Percentiles rank a stretch among this genome's conserved stretches.
These are phyloP conservation scores for Pyrus pyrifolia DNA, from an alignment of 306 rosid genomes.

Conservation along the genomic window DNA sequence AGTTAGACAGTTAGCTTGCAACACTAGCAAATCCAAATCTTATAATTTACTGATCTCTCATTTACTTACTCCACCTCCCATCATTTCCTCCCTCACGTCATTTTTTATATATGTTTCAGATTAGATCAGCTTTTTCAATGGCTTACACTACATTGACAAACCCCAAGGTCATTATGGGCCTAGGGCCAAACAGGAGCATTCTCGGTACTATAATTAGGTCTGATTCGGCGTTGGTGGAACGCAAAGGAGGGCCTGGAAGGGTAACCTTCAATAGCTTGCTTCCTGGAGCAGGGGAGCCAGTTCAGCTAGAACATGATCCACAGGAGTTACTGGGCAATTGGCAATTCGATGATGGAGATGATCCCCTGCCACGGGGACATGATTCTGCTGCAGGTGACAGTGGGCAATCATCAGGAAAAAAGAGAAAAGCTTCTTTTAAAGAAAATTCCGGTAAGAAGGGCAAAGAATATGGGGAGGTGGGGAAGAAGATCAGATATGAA, in stretches of 20 bases:
- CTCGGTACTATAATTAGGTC: constrained; percentile 96
- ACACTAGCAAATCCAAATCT: not conserved
- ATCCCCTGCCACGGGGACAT: constrained; percentile 63
- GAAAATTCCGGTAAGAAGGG: constrained; percentile 45
- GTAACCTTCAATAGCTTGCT: constrained; percentile 69
- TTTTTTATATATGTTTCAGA: constrained; percentile 30
- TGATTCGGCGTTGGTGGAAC: constrained; percentile 56
- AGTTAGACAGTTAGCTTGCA: not conserved
- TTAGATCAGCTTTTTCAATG: constrained; percentile 87
- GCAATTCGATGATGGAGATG: constrained; percentile 68
- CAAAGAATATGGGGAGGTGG: constrained; percentile 29
- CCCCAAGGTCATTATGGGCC: constrained; percentile 49
- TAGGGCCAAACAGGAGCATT: constrained; percentile 76
- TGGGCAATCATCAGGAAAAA: constrained; percentile 40
- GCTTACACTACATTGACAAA: constrained; percentile 71
- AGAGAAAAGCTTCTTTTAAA: constrained; percentile 43
- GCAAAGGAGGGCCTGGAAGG: constrained; percentile 77
- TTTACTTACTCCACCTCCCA: not conserved
- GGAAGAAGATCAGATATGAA: constrained; percentile 13
- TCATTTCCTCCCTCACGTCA: not conserved
- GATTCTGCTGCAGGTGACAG: constrained; percentile 18
- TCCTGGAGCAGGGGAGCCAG: constrained; percentile 88
- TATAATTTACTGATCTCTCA: not conserved
- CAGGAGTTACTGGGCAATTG: constrained; percentile 70
- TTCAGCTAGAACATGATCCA: constrained; percentile 27